phyloP scores from a whole-genome alignment of 192 early-diverging fungal genomes.

The Chytriomyces confervae region DNA sequence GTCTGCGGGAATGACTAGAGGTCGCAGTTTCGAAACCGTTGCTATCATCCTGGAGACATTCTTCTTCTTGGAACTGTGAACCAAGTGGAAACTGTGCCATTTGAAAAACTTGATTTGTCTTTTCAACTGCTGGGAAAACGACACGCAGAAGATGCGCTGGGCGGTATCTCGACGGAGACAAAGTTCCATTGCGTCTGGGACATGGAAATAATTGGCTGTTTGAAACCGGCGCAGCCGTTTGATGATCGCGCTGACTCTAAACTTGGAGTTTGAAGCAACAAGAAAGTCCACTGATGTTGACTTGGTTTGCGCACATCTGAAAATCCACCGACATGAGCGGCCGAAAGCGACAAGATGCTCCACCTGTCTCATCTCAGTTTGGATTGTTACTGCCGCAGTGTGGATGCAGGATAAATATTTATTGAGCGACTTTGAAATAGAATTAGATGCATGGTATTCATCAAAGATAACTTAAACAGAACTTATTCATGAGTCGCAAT shows the following conservation, averaged over 20 bases:
- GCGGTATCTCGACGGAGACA: constrained; percentile 43
- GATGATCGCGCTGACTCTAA: constrained; percentile 29
- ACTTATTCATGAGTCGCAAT: too few relatives aligned
- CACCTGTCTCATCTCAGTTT: neutral
- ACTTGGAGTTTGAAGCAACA: constrained; percentile 3
- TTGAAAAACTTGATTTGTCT: constrained; percentile 33
- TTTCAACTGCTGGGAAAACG: constrained; percentile 17
- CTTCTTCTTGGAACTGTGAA: constrained; percentile 31
- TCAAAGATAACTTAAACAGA: too few relatives aligned
- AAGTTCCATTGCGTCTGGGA: constrained; percentile 43
- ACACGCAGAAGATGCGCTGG: constrained; percentile 33
- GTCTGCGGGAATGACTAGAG: neutral
- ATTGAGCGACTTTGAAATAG: too few relatives aligned
- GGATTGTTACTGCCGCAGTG: too few relatives aligned
- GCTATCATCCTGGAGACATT: constrained; percentile 44
- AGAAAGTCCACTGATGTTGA: neutral
- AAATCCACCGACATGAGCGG: neutral
- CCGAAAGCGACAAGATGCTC: neutral
- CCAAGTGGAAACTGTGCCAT: neutral
- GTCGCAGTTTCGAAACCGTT: constrained; percentile 28
- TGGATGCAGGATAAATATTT: neutral
- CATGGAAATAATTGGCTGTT: constrained; percentile 5
- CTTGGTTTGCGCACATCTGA: too few relatives aligned
- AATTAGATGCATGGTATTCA: too few relatives aligned
- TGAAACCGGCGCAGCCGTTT: constrained; percentile 20